Evolutionary conservation across 352 stramenopile genomes (phyloP).

Genomic region (Pythium insidiosum): DNA sequence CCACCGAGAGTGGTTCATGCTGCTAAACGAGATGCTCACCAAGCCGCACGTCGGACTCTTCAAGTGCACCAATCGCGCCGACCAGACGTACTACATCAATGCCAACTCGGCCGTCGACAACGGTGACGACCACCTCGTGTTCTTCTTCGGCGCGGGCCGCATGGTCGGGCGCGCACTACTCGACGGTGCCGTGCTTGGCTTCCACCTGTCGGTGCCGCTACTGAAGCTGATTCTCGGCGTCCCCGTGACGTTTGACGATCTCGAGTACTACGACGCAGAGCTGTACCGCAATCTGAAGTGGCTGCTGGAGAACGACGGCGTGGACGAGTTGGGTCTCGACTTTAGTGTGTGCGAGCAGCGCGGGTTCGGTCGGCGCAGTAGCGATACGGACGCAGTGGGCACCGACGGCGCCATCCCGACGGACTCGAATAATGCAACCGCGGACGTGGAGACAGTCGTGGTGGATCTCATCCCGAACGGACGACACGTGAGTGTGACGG

Average conservation of each 20-base stretch:
- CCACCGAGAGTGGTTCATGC: slow-evolving; percentile 91
- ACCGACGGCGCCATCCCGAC: too few species aligned
- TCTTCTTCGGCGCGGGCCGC: slow-evolving; percentile 49
- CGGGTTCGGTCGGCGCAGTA: too few species aligned
- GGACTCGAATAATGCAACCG: too few species aligned
- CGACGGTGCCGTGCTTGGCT: slow-evolving; percentile 88
- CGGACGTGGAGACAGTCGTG: not conserved
- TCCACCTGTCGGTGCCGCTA: slow-evolving; percentile 91
- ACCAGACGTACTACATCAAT: slow-evolving; percentile 52
- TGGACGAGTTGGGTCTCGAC: slow-evolving; percentile 46
- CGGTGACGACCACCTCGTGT: slow-evolving; percentile 51
- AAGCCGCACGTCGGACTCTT: slow-evolving; percentile 44
- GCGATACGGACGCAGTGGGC: too few species aligned
- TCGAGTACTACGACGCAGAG: slow-evolving; percentile 70
- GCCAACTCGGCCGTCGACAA: slow-evolving; percentile 57
- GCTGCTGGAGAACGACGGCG: slow-evolving; percentile 39
- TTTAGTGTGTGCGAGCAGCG: slow-evolving; percentile 33
- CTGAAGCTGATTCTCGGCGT: slow-evolving; percentile 97
- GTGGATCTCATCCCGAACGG: slow-evolving; percentile 80
- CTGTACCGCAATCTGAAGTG: slow-evolving; percentile 42
- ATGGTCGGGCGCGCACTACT: slow-evolving; percentile 53
- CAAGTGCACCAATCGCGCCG: slow-evolving; percentile 38
- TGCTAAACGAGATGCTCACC: slow-evolving; percentile 56
- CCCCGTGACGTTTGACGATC: slow-evolving; percentile 90
- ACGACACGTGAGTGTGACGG: slow-evolving; percentile 65